Conservation (phyloP, 768 basidiomycete genomes). For the Tephrocybe sp. region DNA sequence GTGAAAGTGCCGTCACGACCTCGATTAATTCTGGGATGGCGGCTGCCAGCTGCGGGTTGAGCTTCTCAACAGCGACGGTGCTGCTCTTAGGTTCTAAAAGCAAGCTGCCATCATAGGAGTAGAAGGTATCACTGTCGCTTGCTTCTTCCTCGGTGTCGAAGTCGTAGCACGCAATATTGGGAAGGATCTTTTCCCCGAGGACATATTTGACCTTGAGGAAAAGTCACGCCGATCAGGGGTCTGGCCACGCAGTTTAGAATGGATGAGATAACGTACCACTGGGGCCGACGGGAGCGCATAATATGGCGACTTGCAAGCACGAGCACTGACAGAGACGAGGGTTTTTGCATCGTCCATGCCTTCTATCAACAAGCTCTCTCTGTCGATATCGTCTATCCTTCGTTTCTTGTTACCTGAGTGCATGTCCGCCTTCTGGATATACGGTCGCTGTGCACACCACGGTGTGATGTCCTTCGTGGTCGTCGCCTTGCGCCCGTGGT, state of each 20-base stretch:
- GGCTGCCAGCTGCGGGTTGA: background rate
- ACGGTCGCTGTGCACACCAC: constrained; percentile 8
- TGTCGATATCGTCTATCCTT: constrained; percentile 3
- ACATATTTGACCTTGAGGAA: background rate
- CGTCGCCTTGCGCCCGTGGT: background rate
- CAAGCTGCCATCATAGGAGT: constrained; percentile 10
- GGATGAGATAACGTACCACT: constrained; percentile 5
- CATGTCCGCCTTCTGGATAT: background rate
- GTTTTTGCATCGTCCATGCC: constrained; percentile 11
- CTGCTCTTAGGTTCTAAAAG: background rate
- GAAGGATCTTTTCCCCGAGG: constrained; percentile 14
- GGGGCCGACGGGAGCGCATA: constrained; percentile 1
- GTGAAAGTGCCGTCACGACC: constrained; percentile 12
- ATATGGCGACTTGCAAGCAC: background rate
- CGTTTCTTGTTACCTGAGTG: background rate
- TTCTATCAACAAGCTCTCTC: constrained; percentile 5
- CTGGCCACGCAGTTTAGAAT: background rate
- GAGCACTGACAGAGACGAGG: constrained; percentile 3
- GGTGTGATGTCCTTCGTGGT: background rate
- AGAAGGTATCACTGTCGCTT: constrained; percentile 13
- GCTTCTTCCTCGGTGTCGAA: background rate
- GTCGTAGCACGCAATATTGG: constrained; percentile 15
- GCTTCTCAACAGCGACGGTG: background rate
- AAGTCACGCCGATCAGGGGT: background rate
- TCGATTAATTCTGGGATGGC: constrained; percentile 7